phyloP scores from a whole-genome alignment of 1,284 basidiomycete species.

The Ustilago curta region DNA sequence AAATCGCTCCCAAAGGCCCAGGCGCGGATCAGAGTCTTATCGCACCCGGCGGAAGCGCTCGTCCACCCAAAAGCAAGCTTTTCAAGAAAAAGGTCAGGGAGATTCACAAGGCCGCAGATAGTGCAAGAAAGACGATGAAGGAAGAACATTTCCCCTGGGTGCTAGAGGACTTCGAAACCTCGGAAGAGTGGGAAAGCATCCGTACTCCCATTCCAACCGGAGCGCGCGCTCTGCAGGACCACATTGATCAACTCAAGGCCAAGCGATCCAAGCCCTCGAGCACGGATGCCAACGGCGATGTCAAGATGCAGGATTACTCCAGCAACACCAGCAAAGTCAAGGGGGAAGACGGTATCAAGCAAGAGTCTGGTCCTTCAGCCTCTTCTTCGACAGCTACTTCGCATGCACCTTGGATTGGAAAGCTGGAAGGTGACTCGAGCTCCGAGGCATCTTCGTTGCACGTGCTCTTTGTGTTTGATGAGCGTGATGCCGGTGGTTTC shows the following conservation, averaged over 20 bases:
- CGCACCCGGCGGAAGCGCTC: conserved; percentile 47
- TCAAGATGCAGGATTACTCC: conserved; percentile 23
- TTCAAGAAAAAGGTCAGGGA: conserved; percentile 67
- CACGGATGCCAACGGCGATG: conserved; percentile 35
- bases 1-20: conserved; percentile 37
- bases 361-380: conserved; percentile 23
- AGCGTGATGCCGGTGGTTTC: conserved; percentile 65
- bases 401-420: conserved; percentile 68
- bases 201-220: conserved; percentile 57
- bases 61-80: conserved; percentile 49
- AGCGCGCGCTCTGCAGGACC: conserved; percentile 51
- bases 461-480: conserved; percentile 68
- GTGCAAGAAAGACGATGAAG: conserved; percentile 63
- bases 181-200: conserved; percentile 64
- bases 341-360: conserved; percentile 30
- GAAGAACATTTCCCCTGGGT: conserved; percentile 68
- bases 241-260: conserved; percentile 46
- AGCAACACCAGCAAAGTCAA: conserved; percentile 23
- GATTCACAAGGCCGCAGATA: conserved; percentile 65
- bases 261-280: conserved; percentile 11
- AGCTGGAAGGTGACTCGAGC: conserved; percentile 66
- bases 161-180: conserved; percentile 67
- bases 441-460: conserved; percentile 61
- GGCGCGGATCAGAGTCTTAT: conserved; percentile 52
- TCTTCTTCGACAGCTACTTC: conserved; percentile 29